Evolutionary conservation across 2,329 filamentous ascomycete species (phyloP).

Genomic region (Claviceps capensis): DNA sequence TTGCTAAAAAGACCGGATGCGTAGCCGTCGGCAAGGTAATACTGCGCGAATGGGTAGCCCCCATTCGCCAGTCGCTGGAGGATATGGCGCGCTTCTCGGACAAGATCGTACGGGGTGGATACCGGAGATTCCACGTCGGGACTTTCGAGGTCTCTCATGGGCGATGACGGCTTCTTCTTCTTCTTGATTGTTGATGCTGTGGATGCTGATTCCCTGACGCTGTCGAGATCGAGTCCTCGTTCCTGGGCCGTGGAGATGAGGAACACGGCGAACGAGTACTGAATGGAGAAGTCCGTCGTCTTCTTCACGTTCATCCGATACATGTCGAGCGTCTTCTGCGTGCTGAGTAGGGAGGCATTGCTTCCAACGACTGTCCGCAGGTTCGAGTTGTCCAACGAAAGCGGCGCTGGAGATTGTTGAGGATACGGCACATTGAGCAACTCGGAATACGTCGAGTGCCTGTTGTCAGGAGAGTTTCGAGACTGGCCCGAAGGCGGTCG

Average conservation of each 20-base stretch:
- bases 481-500: conserved; percentile 36
- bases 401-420: conserved; percentile 54
- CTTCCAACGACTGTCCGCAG: conserved; percentile 68
- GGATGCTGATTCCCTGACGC: conserved; percentile 19
- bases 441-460: conserved; percentile 42
- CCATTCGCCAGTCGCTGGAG: conserved; percentile 73
- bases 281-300: conserved; percentile 75
- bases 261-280: conserved; percentile 94
- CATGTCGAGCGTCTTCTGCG: conserved; percentile 93
- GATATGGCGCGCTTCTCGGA: conserved; percentile 80
- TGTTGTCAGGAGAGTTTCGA: conserved; percentile 41
- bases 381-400: conserved; percentile 67
- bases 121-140: conserved; percentile 31
- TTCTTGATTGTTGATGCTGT: conserved; percentile 20
- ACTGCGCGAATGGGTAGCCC: conserved; percentile 93
- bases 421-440: conserved; percentile 61
- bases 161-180: conserved; percentile 28
- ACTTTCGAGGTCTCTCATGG: conserved; percentile 31
- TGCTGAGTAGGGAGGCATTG: conserved; percentile 81
- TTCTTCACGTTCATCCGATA: conserved; percentile 96
- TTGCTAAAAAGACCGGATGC: conserved; percentile 92
- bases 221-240: conserved; percentile 43
- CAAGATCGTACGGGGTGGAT: conserved; percentile 50
- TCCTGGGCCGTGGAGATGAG: conserved; percentile 83
- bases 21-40: conserved; percentile 90